These are phyloP conservation scores for Xylaria polymorpha DNA, from an alignment of 2,329 filamentous ascomycete species.

Conservation along the genomic window DNA sequence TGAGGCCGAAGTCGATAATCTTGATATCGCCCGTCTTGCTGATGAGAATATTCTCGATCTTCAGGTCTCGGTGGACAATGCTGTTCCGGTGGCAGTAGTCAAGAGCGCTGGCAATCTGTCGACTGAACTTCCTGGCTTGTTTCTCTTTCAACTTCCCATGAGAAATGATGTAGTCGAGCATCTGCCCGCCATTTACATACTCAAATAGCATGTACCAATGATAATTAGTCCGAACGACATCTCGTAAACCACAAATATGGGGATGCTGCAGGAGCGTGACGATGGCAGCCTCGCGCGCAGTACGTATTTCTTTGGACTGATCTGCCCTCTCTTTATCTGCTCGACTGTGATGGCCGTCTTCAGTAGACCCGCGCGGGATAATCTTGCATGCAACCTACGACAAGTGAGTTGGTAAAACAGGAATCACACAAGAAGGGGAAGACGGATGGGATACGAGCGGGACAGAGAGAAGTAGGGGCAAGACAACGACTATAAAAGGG, in stretches of 20 bases:
- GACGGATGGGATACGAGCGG: constrained; percentile 10
- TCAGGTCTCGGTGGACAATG: constrained; percentile 96
- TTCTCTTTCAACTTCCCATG: constrained; percentile 98
- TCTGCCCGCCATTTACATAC: constrained; percentile 98
- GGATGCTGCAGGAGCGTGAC: constrained; percentile 94
- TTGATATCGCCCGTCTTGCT: constrained; percentile 99
- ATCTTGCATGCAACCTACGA: constrained; percentile 94
- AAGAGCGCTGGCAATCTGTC: constrained; percentile 94
- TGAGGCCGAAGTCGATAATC: constrained; percentile 98
- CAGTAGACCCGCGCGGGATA: constrained; percentile 87
- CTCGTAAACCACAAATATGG: constrained; percentile 94
- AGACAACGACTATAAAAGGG: constrained; percentile 24
- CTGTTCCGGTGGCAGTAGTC: constrained; percentile 99
- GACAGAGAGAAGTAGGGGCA: constrained; percentile 26
- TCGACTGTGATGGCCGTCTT: constrained; percentile 79
- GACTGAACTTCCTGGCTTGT: constrained; percentile 95
- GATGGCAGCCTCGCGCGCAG: constrained; percentile 94
- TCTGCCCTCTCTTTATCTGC: constrained; percentile 89
- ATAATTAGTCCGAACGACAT: constrained; percentile 94
- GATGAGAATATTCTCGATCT: constrained; percentile 99
- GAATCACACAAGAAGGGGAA: neutral
- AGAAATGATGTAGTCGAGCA: constrained; percentile 99
- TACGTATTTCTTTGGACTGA: constrained; percentile 95
- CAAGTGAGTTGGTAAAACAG: constrained; percentile 39
- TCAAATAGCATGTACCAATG: constrained; percentile 99